Base-by-base conservation (phyloP, 345 rosid species). In the Pugionium dolabratum region DNA sequence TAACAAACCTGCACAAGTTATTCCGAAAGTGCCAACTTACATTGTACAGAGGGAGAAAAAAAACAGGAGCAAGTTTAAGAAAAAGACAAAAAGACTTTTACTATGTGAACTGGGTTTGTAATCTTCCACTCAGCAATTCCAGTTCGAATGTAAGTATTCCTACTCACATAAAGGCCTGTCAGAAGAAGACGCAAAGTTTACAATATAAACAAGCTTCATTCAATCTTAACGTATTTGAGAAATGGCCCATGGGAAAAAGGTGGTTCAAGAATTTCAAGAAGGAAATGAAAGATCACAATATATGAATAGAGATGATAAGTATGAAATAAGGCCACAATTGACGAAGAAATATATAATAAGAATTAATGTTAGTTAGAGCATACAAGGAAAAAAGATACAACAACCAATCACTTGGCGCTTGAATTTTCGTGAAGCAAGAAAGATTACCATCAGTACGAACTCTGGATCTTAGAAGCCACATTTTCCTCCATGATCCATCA, bases 91-190 rank as follows among this genome's bases (percentile, higher is more conserved):
- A 52, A 62, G 65, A 50, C 60, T 18, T 79, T 77, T 85, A 93
- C 98, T 48, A 93, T 70, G 84, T 93, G 89, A 80, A 93, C 98
- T n/a, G 98, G 98, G 78, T 93, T 93, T 76, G 86, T 82, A 66
- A 82, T 70, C 32, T 72, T 88, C 98, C 98, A 93, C 70, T 93
- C 97, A 6, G 90, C 81, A 74, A 86, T 82, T 50, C 98, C 98
- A 62, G 90, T 78, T 35, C 87, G 94, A 33, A 93, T 86, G 78
- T 90, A 93, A 41, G 97, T 90, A 58, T 93, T 93, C 70, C 97
- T 86, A 79, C 98, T 93, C 73, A 90, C 98, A 54, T 90, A 93
- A 31, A 93, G 81, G 73, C 98, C 98, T 93, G 70, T 18, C 18
- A 46, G 27, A 77, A 49, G 47, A 61, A 65, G 46, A 71, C 6